Evolutionary conservation across 192 early-diverging fungal genomes (phyloP).

Genomic region (Gamsiella multidivaricata): DNA sequence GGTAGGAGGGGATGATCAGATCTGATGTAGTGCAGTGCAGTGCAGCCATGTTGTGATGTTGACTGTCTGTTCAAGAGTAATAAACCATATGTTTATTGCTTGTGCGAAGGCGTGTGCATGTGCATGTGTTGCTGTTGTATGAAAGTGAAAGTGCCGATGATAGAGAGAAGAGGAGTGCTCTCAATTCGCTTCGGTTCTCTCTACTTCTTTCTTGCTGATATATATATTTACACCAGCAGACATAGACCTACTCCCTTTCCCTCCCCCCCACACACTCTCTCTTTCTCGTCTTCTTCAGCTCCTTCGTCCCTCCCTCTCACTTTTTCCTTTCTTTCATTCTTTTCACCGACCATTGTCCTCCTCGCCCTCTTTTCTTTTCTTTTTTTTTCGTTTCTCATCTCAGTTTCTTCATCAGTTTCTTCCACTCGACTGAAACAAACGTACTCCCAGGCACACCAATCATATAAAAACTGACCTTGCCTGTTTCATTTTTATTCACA

Average conservation of each 20-base stretch:
- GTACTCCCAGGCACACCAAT: too few species aligned
- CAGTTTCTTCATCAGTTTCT: background rate
- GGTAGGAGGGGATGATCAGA: too few species aligned
- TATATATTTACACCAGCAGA: background rate
- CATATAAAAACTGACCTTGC: too few species aligned
- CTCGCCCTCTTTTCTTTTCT: background rate
- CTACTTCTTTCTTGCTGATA: background rate
- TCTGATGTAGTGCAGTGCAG: too few species aligned
- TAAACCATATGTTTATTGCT: too few species aligned
- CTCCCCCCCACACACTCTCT: background rate
- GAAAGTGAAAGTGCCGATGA: background rate
- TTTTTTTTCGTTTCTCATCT: background rate
- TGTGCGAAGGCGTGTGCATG: too few species aligned
- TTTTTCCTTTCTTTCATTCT: background rate
- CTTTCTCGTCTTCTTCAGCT: background rate
- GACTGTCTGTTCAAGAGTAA: too few species aligned
- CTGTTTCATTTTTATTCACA: background rate
- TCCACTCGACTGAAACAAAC: too few species aligned
- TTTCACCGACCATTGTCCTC: background rate
- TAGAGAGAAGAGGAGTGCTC: too few species aligned
- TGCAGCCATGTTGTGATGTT: too few species aligned
- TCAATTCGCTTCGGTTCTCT: conserved; percentile 1
- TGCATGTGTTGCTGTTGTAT: too few species aligned
- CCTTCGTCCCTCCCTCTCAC: background rate
- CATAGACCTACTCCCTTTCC: background rate